Evolutionary conservation across 495 filamentous ascomycete species (phyloP).

Genomic region (Hypoxylon cercidicola): DNA sequence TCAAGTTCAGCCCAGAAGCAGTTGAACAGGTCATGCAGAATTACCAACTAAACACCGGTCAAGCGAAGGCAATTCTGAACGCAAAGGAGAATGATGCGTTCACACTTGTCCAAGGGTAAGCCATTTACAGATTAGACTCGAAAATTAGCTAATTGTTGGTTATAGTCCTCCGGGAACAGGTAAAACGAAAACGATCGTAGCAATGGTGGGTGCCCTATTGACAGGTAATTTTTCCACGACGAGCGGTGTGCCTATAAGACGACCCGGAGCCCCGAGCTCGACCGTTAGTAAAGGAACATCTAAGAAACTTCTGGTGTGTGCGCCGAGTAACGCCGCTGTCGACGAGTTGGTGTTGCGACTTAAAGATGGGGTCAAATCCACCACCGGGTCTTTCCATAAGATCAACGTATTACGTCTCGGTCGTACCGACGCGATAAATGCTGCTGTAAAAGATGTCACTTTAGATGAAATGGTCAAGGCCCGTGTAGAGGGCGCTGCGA

Average conservation of each 20-base stretch:
- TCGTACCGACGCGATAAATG: constrained; percentile 91
- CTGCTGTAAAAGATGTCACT: constrained; percentile 89
- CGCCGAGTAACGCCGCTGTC: constrained; percentile 96
- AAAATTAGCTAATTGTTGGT: constrained; percentile 24
- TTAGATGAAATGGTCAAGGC: constrained; percentile 89
- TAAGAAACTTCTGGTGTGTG: constrained; percentile 94
- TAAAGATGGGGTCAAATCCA: constrained; percentile 85
- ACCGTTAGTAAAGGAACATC: constrained; percentile 46
- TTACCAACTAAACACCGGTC: constrained; percentile 86
- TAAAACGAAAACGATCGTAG: constrained; percentile 98
- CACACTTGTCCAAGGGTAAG: constrained; percentile 89
- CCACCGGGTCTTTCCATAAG: constrained; percentile 73
- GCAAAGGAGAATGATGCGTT: constrained; percentile 95
- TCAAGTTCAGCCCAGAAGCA: constrained; percentile 77
- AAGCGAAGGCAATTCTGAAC: constrained; percentile 91
- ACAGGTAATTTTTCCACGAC: constrained; percentile 65
- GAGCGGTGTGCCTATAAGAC: constrained; percentile 58
- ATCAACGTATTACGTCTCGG: constrained; percentile 91
- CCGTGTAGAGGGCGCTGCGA: constrained; percentile 65
- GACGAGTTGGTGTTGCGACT: constrained; percentile 95
- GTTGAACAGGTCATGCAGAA: constrained; percentile 73
- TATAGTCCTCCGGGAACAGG: constrained; percentile 87
- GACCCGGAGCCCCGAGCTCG: constrained; percentile 51
- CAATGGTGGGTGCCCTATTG: constrained; percentile 90
- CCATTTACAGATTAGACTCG: not conserved